Percentiles rank a stretch among this genome's conserved stretches.
Evolutionary conservation across 331 rosid genomes (phyloP).

Genomic region (Quercus lobata): DNA sequence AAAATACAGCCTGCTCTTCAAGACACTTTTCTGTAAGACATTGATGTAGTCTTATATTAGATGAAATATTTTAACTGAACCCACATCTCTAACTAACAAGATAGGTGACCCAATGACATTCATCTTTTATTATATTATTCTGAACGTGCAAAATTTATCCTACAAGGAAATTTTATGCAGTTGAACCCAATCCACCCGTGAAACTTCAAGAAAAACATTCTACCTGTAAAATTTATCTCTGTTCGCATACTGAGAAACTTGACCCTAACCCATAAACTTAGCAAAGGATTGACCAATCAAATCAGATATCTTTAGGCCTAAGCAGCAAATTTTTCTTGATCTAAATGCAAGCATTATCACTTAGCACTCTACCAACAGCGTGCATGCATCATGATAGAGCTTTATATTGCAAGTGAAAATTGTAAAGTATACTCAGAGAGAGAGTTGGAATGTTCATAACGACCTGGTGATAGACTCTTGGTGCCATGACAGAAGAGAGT

Average conservation of each 20-base stretch:
- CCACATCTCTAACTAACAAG: neutral
- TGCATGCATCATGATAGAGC: neutral
- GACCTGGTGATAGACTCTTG: constrained; percentile 83
- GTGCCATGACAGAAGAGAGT: constrained; percentile 60
- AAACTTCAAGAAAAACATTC: neutral
- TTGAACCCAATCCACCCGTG: neutral
- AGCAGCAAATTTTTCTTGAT: neutral
- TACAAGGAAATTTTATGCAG: neutral
- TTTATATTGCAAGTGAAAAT: neutral
- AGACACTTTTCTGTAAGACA: neutral
- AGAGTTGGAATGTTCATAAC: neutral
- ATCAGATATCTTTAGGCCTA: neutral
- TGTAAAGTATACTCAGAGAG: neutral
- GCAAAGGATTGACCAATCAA: neutral
- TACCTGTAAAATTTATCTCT: neutral
- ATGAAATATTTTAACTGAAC: neutral
- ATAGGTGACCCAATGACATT: neutral
- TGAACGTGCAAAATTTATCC: neutral
- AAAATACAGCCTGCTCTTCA: neutral
- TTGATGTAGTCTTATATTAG: neutral
- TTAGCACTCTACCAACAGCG: neutral
- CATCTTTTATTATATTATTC: neutral
- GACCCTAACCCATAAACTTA: neutral
- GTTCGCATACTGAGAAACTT: neutral
- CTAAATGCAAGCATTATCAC: neutral